Evolutionary conservation across 106 monocot genomes (phyloP), one percentile per base, ranked within the genome.

Genomic region (Chionographis japonica): DNA sequence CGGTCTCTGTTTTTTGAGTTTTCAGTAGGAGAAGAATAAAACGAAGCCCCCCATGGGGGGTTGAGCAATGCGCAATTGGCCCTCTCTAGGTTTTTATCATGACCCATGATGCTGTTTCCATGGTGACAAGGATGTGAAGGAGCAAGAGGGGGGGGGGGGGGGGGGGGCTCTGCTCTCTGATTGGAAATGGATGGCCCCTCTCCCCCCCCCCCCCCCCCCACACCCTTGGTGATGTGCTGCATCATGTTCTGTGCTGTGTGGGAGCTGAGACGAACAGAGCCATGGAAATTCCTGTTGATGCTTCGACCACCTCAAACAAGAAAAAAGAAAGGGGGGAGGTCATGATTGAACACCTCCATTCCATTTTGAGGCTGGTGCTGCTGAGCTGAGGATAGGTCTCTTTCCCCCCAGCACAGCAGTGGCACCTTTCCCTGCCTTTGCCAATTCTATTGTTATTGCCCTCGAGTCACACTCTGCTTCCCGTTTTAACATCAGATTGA

Each of bases 381-480:
- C 27, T 27, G 27, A 27, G 67, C 62, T 81, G 67, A 67, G 66
- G 59, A 76, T 76, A 55, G 17, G 70, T 76, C 71, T 71, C 71
- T 81, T 65, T 81, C 74, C 57, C 15, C 74, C 57, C 15, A 50
- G 56, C 13, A 74, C 74, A 73, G 63, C 56, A 56, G 52, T 35
- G 37, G 42, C 73, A 63, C 9, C 66, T 50, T 57, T 54, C 57
- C 2, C 39, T 54, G 42, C 55, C 42, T 27, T 27, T 18, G 40
- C 52, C 63, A 68, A 19, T 41, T 68, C 57, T 70, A 65, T 54
- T 71, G 27, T 43, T 70, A 60, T 61, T 58, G 55, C 58, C 72
- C 58, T 43, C 64, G 5, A 55, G 40, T 40, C 15, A 49, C 58
- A 42, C 56, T 55, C n/a, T 36, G 13, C 37, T 75, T 68, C 27